phyloP scores from a whole-genome alignment of 1,284 basidiomycete genomes.

The Sporisorium iseilematis-ciliati region DNA sequence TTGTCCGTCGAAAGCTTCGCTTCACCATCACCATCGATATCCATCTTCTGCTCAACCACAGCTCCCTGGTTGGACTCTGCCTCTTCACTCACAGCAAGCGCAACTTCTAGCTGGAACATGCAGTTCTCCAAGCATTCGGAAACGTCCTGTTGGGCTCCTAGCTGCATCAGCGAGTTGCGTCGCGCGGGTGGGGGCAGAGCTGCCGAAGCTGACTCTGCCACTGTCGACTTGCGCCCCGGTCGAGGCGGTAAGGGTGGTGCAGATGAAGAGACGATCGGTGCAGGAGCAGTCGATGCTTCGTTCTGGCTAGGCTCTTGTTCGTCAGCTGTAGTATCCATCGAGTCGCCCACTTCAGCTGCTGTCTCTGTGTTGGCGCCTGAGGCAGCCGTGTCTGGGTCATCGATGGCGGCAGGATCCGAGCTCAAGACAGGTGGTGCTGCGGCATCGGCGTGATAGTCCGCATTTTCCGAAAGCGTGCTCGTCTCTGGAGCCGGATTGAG shows the following conservation, averaged over 20 bases:
- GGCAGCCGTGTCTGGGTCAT: neutral
- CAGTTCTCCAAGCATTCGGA: slow-evolving; percentile 99
- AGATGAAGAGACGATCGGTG: neutral
- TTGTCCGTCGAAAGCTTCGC: neutral
- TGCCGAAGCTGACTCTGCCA: slow-evolving; percentile 8
- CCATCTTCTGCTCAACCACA: slow-evolving; percentile 22
- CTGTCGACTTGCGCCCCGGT: slow-evolving; percentile 19
- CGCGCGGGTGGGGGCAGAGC: slow-evolving; percentile 36
- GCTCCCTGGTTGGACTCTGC: neutral
- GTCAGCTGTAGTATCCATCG: slow-evolving; percentile 35
- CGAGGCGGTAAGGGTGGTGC: slow-evolving; percentile 33
- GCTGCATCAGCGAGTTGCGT: slow-evolving; percentile 62
- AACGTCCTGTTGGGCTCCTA: slow-evolving; percentile 96
- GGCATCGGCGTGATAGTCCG: neutral
- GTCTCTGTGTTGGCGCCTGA: neutral
- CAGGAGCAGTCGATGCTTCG: neutral
- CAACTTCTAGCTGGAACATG: slow-evolving; percentile 97
- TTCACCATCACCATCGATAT: slow-evolving; percentile 26
- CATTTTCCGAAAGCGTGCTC: neutral
- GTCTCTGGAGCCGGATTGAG: slow-evolving; percentile 16
- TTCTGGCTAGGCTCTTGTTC: neutral
- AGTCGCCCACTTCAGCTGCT: neutral
- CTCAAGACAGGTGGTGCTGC: neutral
- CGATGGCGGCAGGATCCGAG: slow-evolving; percentile 14
- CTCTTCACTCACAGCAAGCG: slow-evolving; percentile 75